Evolutionary conservation across 345 rosid genomes (phyloP).

Genomic region (Eucalyptus pauciflora): DNA sequence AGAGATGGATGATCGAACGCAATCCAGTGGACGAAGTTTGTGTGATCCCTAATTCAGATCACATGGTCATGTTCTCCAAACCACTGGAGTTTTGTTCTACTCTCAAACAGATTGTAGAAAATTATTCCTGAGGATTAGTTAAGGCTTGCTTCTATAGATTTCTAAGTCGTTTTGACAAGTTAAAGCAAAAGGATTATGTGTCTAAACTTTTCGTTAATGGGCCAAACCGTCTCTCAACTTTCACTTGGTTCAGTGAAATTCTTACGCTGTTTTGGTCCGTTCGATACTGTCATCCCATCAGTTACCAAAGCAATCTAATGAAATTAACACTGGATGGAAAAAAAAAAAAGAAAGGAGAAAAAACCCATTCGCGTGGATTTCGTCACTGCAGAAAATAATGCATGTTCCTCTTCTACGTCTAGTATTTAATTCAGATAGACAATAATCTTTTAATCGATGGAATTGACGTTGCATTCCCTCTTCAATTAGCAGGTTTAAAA

Average conservation of each 20-base stretch:
- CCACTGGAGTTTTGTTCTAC: conserved; percentile 7
- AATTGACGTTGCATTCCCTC: not conserved
- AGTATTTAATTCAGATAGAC: not conserved
- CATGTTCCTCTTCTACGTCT: not conserved
- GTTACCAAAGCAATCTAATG: not conserved
- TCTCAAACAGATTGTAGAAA: conserved; percentile 9
- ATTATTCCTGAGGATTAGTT: not conserved
- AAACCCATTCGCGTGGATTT: not conserved
- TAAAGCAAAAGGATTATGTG: not conserved
- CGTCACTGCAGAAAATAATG: not conserved
- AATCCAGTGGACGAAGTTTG: conserved; percentile 9
- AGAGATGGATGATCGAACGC: conserved; percentile 22
- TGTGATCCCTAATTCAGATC: conserved; percentile 21
- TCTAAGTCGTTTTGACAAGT: not conserved
- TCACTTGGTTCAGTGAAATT: not conserved
- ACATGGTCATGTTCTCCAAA: conserved; percentile 29
- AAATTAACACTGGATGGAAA: not conserved
- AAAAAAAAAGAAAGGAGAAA: too few species aligned
- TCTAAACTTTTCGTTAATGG: too few species aligned
- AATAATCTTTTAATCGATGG: not conserved
- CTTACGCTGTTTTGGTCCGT: not conserved
- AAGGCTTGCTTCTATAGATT: not conserved
- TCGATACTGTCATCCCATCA: not conserved
- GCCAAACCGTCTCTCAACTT: too few species aligned
- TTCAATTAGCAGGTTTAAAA: not conserved